phyloP scores from a whole-genome alignment of 2,329 filamentous ascomycete genomes.

The Neoarthrinium moseri region DNA sequence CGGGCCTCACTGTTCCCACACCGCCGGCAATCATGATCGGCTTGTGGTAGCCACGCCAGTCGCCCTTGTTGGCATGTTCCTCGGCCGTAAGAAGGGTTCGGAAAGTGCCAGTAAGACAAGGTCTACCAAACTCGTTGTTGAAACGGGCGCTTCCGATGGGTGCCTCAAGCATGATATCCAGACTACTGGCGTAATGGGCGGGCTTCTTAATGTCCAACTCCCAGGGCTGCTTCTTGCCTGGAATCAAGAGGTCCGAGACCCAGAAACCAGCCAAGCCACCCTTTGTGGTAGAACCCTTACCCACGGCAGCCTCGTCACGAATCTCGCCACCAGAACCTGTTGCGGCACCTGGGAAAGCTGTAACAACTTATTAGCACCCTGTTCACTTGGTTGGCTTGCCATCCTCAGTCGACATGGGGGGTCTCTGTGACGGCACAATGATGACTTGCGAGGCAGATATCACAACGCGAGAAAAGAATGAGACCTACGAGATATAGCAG shows the following conservation, averaged over 20 bases:
- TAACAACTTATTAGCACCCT: too few species aligned
- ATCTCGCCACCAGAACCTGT: constrained; percentile 96
- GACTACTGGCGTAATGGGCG: constrained; percentile 84
- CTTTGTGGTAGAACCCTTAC: constrained; percentile 88
- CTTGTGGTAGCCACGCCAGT: constrained; percentile 89
- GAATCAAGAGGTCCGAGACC: constrained; percentile 91
- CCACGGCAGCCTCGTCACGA: constrained; percentile 86
- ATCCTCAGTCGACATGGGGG: too few species aligned
- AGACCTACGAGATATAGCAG: constrained; percentile 68
- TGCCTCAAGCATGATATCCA: constrained; percentile 97
- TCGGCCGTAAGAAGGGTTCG: constrained; percentile 78
- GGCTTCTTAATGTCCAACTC: constrained; percentile 89
- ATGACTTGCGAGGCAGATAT: constrained; percentile 16
- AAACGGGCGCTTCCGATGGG: constrained; percentile 93
- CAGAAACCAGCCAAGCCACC: constrained; percentile 90
- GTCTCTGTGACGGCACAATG: too few species aligned
- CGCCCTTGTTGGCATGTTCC: constrained; percentile 40
- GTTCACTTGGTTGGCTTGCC: too few species aligned
- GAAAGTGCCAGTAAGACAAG: constrained; percentile 87
- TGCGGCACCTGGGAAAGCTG: constrained; percentile 71
- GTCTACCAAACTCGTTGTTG: constrained; percentile 93
- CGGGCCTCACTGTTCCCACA: constrained; percentile 85
- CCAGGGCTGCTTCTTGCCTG: constrained; percentile 80
- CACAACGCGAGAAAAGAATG: background rate
- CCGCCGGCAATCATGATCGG: constrained; percentile 86